Conservation (phyloP, 2,329 filamentous ascomycete species). For the Amphichorda felina region DNA sequence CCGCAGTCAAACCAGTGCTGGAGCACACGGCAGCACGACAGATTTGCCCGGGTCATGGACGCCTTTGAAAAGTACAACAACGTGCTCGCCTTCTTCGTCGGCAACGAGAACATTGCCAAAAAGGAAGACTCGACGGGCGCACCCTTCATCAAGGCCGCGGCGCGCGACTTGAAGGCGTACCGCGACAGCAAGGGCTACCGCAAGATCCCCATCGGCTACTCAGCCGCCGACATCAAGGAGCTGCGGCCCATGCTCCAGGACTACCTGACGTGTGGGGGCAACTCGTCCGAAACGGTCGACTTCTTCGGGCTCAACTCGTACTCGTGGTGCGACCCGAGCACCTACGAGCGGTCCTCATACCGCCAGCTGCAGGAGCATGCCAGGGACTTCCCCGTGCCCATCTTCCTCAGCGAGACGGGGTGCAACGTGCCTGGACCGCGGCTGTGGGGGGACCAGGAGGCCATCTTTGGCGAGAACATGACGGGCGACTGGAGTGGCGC, state of each 20-base stretch:
- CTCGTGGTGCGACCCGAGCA: conserved; percentile 58
- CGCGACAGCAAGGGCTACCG: conserved; percentile 65
- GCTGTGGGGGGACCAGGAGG: conserved; percentile 58
- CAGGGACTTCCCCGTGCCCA: conserved; percentile 64
- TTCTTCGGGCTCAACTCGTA: conserved; percentile 84
- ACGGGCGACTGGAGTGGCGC: conserved; percentile 57
- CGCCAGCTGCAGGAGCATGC: conserved; percentile 53
- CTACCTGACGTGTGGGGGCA: conserved; percentile 68
- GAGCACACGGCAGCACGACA: conserved; percentile 59
- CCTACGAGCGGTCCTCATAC: conserved; percentile 58
- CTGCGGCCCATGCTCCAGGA: conserved; percentile 49
- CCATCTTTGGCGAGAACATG: conserved; percentile 70
- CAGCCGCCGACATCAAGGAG: conserved; percentile 70
- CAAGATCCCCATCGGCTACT: conserved; percentile 75
- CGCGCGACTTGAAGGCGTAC: conserved; percentile 74
- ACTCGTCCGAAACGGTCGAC: conserved; percentile 59
- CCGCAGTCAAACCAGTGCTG: conserved; percentile 49
- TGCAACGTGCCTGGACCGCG: conserved; percentile 58
- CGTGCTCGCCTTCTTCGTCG: conserved; percentile 72
- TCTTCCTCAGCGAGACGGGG: conserved; percentile 83
- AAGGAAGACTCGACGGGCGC: conserved; percentile 50
- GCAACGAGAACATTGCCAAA: conserved; percentile 72
- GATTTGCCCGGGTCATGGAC: conserved; percentile 63
- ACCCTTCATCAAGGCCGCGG: conserved; percentile 73
- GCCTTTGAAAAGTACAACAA: conserved; percentile 69